A percentile compares a stretch with the other conserved stretches of the same genome.
These are phyloP conservation scores for Eucommia ulmoides DNA, from an alignment of 257 asterid species.

Conservation along the genomic window DNA sequence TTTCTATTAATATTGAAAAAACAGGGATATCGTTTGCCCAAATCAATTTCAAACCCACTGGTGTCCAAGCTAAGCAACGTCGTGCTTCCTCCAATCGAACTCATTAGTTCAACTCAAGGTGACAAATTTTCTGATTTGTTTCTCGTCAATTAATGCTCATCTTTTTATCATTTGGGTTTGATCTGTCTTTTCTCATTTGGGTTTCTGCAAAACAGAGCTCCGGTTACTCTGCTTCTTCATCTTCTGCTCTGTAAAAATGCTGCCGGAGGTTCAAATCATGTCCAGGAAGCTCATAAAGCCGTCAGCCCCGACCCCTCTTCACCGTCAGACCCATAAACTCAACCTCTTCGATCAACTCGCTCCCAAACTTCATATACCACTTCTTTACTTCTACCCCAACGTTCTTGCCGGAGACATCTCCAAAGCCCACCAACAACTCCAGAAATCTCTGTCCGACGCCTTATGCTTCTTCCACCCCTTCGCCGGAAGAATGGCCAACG, in stretches of 20 bases:
- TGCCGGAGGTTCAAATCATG: conserved; percentile 3
- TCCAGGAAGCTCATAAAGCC: conserved; percentile 11
- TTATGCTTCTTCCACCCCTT: conserved; percentile 8
- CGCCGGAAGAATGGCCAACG: conserved; percentile 8
- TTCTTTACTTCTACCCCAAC: conserved; percentile 9
- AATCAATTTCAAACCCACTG: too few relatives aligned
- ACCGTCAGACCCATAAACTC: neutral
- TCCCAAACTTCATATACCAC: conserved; percentile 3
- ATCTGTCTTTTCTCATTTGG: too few relatives aligned
- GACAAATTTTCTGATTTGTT: too few relatives aligned
- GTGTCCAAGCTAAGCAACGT: too few relatives aligned
- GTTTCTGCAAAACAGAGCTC: too few relatives aligned
- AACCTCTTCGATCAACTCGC: conserved; percentile 11
- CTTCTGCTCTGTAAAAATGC: neutral
- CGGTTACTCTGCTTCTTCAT: too few relatives aligned
- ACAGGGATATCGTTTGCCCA: too few relatives aligned
- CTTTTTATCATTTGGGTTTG: too few relatives aligned
- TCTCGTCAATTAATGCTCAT: too few relatives aligned
- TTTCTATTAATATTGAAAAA: too few relatives aligned
- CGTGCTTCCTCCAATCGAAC: too few relatives aligned
- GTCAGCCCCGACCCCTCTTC: conserved; percentile 4
- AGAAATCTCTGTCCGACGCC: conserved; percentile 7
- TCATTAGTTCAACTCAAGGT: too few relatives aligned
- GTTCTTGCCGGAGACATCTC: neutral
- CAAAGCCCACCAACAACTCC: neutral